A percentile compares a stretch with the other conserved stretches of the same genome.
Evolutionary conservation across 495 filamentous ascomycete genomes (phyloP).

Genomic region (Trichoderma gamsii): DNA sequence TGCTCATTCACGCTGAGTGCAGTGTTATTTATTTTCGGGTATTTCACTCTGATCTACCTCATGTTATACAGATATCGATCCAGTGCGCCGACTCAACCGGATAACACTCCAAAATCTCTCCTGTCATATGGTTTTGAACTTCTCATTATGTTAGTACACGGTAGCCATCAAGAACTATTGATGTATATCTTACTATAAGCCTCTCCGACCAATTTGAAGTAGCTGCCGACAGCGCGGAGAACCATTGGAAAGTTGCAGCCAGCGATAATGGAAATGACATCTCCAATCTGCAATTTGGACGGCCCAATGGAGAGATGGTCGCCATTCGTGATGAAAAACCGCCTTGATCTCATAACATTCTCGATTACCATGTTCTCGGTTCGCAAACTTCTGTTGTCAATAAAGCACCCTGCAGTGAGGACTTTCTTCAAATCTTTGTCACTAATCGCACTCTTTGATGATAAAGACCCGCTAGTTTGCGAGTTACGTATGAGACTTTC

Average conservation of each 20-base stretch:
- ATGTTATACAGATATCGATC: background rate
- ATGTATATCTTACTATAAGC: background rate
- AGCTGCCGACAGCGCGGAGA: background rate
- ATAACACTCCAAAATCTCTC: background rate
- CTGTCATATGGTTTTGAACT: background rate
- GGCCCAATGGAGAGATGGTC: background rate
- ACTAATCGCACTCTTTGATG: background rate
- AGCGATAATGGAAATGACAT: background rate
- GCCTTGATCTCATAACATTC: background rate
- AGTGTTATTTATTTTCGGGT: too few relatives aligned
- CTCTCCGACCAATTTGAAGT: background rate
- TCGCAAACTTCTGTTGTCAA: background rate
- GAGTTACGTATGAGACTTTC: background rate
- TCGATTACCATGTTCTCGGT: background rate
- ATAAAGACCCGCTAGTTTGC: background rate
- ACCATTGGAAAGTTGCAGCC: background rate
- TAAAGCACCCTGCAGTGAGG: background rate
- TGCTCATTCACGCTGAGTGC: too few relatives aligned
- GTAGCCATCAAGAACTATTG: background rate
- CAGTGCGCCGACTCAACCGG: background rate
- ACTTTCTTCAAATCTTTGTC: background rate
- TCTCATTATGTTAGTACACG: background rate
- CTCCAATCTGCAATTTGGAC: background rate
- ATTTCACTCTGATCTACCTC: too few relatives aligned
- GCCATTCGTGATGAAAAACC: background rate